Evolutionary conservation across 139 green algal genomes (phyloP).

Genomic region (Desmodesmus armatus): DNA sequence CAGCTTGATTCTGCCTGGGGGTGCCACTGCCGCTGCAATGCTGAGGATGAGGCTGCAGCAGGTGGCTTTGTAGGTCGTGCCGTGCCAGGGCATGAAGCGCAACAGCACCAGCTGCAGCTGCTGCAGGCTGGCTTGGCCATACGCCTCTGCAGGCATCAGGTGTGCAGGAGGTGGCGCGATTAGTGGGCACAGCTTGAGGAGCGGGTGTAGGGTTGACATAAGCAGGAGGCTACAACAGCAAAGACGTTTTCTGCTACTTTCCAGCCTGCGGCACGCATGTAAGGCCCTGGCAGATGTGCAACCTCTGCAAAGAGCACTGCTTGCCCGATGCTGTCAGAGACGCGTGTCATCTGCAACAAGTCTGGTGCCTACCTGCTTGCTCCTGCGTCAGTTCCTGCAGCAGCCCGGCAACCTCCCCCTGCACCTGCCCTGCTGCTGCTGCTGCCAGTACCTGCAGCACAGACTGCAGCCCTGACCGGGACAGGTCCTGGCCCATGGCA

Average conservation of each 20-base stretch:
- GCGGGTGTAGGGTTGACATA: too few species aligned
- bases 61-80: background rate
- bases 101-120: background rate
- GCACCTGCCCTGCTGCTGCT: conserved; percentile 24
- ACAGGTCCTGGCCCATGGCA: background rate
- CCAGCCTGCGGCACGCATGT: too few species aligned
- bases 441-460: conserved; percentile 32
- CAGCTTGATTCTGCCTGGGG: background rate
- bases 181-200: too few species aligned
- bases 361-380: background rate
- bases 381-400: background rate
- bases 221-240: too few species aligned
- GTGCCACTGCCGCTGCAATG: conserved; percentile 37
- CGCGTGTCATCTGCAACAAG: too few species aligned
- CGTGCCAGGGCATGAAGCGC: background rate
- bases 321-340: too few species aligned
- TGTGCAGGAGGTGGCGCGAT: too few species aligned
- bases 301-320: too few species aligned
- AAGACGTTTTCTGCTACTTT: too few species aligned
- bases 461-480: conserved; percentile 4
- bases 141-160: too few species aligned
- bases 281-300: too few species aligned
- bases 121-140: too few species aligned
- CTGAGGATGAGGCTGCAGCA: conserved; percentile 12
- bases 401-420: background rate